Conservation (phyloP, 768 basidiomycete genomes). For the Tricholoma hemisulphureum region DNA sequence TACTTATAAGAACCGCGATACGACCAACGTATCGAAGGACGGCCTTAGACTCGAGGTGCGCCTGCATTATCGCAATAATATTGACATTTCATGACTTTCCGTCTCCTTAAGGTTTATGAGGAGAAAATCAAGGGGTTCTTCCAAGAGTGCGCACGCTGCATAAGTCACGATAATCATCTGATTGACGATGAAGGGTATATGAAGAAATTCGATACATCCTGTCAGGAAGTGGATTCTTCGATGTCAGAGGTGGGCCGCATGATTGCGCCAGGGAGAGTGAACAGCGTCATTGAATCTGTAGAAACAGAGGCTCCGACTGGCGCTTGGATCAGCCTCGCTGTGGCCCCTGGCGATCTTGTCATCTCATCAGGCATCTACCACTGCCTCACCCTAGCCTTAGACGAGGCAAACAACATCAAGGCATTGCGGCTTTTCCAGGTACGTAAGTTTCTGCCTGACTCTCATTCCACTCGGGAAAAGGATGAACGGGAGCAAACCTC, state of each 20-base stretch:
- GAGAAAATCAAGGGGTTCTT: conserved; percentile 80
- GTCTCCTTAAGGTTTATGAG: conserved; percentile 58
- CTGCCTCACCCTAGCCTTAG: conserved; percentile 91
- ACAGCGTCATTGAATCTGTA: neutral
- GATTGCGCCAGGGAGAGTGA: neutral
- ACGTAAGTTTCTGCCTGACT: conserved; percentile 10
- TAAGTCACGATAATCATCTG: neutral
- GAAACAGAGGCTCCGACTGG: conserved; percentile 59
- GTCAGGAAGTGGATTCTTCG: conserved; percentile 88
- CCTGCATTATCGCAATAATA: conserved; percentile 5
- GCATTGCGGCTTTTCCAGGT: conserved; percentile 87
- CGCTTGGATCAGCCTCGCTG: conserved; percentile 78
- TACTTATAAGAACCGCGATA: conserved; percentile 89
- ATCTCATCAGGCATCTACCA: conserved; percentile 92
- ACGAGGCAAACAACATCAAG: conserved; percentile 68
- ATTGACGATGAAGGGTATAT: conserved; percentile 58
- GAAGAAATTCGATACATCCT: conserved; percentile 93
- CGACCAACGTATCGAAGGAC: conserved; percentile 72
- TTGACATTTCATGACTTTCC: neutral
- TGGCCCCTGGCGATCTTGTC: conserved; percentile 80
- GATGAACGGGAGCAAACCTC: conserved; percentile 73
- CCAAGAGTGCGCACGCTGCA: conserved; percentile 64
- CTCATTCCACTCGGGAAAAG: conserved; percentile 35
- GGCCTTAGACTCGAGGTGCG: conserved; percentile 74
- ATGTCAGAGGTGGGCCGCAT: conserved; percentile 71